These are phyloP conservation scores for Vairimorpha ceranae DNA, from an alignment of 371 early-diverging fungal species.

Conservation along the genomic window DNA sequence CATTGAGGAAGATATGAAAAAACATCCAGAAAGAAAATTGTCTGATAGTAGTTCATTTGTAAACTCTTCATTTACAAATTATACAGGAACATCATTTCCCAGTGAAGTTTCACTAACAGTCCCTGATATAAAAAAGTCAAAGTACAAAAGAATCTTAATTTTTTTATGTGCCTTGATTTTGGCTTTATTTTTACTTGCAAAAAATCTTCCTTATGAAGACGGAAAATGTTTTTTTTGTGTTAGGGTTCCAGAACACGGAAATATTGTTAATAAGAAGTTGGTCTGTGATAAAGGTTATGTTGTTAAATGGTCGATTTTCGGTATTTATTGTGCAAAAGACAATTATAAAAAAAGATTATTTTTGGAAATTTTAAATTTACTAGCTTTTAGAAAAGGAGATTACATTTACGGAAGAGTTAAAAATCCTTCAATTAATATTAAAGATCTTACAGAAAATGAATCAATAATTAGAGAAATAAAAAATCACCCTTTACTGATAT, in stretches of 20 bases:
- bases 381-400: constrained; percentile 39
- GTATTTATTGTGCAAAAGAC: constrained; percentile 40
- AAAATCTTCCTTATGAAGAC: constrained; percentile 32
- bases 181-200: background rate
- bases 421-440: background rate
- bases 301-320: constrained; percentile 17
- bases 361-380: constrained; percentile 11
- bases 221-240: constrained; percentile 20
- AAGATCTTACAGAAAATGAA: constrained; percentile 15
- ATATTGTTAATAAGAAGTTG: constrained; percentile 14
- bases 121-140: background rate
- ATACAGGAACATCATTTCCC: background rate
- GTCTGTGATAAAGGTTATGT: constrained; percentile 45
- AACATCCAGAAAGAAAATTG: background rate
- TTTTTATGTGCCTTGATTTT: background rate
- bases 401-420: constrained; percentile 26
- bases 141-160: background rate
- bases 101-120: background rate
- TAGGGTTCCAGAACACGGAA: constrained; percentile 30
- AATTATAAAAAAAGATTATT: constrained; percentile 5
- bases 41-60: background rate
- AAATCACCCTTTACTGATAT: background rate
- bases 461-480: constrained; percentile 2
- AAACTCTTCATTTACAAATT: background rate
- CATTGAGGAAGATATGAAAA: background rate